phyloP scores from a whole-genome alignment of 106 monocot genomes.

The Iris macrosiphon region DNA sequence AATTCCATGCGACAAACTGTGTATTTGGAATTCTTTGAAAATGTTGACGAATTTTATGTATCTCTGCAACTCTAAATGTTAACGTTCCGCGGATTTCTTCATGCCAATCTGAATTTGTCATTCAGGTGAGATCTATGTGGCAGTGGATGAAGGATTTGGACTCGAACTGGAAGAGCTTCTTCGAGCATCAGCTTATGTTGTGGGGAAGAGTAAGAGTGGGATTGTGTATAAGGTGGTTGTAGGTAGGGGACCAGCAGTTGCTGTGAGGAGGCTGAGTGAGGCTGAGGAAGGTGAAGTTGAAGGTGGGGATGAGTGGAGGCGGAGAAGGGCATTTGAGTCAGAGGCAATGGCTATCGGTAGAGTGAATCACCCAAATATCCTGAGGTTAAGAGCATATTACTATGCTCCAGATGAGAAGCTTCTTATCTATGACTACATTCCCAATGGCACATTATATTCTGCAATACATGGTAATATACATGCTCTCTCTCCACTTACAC shows the following conservation, averaged over 20 bases:
- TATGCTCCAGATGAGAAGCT: slow-evolving; percentile 93
- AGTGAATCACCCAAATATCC: slow-evolving; percentile 67
- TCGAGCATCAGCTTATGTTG: slow-evolving; percentile 85
- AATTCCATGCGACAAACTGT: background rate
- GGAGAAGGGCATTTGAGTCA: slow-evolving; percentile 61
- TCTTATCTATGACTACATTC: slow-evolving; percentile 78
- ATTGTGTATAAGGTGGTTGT: slow-evolving; percentile 86
- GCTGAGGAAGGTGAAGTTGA: slow-evolving; percentile 40
- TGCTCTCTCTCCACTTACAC: background rate
- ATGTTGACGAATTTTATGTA: too few relatives aligned
- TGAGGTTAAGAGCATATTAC: slow-evolving; percentile 69
- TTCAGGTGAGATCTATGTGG: slow-evolving; percentile 57
- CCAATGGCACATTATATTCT: slow-evolving; percentile 62
- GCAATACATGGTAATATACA: slow-evolving; percentile 45
- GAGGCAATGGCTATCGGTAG: slow-evolving; percentile 75
- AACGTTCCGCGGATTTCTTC: too few relatives aligned
- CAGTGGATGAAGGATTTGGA: slow-evolving; percentile 74
- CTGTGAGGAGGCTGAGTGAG: slow-evolving; percentile 63
- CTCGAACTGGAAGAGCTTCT: slow-evolving; percentile 91
- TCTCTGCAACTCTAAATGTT: too few relatives aligned
- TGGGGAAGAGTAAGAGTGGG: slow-evolving; percentile 85
- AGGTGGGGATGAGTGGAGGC: slow-evolving; percentile 45
- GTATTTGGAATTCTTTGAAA: background rate
- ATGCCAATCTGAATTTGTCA: background rate
- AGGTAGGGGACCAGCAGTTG: slow-evolving; percentile 35